These are phyloP conservation scores for Geranomyces variabilis DNA, from an alignment of 192 early-diverging fungal species.

Conservation along the genomic window DNA sequence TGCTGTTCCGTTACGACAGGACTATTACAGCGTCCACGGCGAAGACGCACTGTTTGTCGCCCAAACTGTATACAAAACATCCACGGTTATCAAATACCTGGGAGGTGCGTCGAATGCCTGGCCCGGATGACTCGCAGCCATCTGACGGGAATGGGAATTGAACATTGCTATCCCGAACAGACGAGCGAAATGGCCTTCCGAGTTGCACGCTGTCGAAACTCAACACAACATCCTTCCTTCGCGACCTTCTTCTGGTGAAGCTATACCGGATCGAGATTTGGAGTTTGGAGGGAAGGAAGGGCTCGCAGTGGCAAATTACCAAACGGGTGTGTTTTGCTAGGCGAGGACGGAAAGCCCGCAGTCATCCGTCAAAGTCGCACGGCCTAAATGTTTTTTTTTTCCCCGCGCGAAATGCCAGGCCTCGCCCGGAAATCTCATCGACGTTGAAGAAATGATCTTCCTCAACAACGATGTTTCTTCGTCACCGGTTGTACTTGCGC, in stretches of 20 bases:
- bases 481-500: slow-evolving; percentile 81
- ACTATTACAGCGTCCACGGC: slow-evolving; percentile 90
- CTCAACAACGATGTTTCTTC: slow-evolving; percentile 67
- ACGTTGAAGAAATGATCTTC: slow-evolving; percentile 90
- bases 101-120: too few relatives aligned
- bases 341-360: too few relatives aligned
- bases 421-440: slow-evolving; percentile 94
- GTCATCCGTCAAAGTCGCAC: too few relatives aligned
- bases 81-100: slow-evolving; percentile 87
- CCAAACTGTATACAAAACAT: slow-evolving; percentile 84
- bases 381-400: too few relatives aligned
- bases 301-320: slow-evolving; percentile 31
- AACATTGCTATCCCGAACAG: neutral
- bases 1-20: slow-evolving; percentile 21
- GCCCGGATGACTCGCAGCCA: too few relatives aligned
- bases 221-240: slow-evolving; percentile 75
- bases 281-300: slow-evolving; percentile 47
- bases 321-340: slow-evolving; percentile 27
- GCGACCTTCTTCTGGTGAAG: slow-evolving; percentile 75
- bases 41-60: slow-evolving; percentile 89
- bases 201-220: slow-evolving; percentile 79
- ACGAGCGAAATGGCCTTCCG: slow-evolving; percentile 52
- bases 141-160: neutral
- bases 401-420: too few relatives aligned
- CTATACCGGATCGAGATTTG: slow-evolving; percentile 87